phyloP scores from a whole-genome alignment of 2,329 filamentous ascomycete genomes.

The Colletotrichum zoysiae region DNA sequence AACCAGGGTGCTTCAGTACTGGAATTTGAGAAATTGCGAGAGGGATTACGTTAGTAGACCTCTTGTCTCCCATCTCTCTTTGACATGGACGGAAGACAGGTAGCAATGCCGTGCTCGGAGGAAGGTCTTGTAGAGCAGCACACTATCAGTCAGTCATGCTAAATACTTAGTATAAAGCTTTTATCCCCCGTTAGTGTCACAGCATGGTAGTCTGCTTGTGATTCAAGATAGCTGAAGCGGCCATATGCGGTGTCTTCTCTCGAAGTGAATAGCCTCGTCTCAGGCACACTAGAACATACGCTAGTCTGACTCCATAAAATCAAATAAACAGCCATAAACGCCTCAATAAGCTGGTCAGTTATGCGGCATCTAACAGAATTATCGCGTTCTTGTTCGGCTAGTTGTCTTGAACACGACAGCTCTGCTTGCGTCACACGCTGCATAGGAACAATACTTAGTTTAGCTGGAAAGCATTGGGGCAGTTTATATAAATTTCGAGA shows the following conservation, averaged over 20 bases:
- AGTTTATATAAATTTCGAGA: background rate
- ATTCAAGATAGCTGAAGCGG: background rate
- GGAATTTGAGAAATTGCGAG: background rate
- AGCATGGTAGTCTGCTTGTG: background rate
- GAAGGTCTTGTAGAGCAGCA: background rate
- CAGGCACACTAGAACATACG: background rate
- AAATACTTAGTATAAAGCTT: too few species aligned
- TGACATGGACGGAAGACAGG: too few species aligned
- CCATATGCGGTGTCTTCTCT: background rate
- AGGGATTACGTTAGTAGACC: background rate
- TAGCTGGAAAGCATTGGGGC: background rate
- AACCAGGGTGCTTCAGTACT: background rate
- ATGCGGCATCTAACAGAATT: background rate
- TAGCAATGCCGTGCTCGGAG: too few species aligned
- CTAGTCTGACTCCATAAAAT: background rate
- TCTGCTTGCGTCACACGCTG: background rate
- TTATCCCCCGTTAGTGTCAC: background rate
- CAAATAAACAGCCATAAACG: background rate
- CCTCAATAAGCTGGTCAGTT: background rate
- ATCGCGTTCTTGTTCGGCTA: background rate
- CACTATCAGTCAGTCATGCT: background rate
- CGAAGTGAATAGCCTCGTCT: background rate
- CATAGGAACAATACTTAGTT: background rate
- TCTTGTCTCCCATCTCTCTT: background rate
- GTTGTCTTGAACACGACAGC: background rate